phyloP scores from a whole-genome alignment of 495 filamentous ascomycete genomes.

The Rhizodiscina lignyota region DNA sequence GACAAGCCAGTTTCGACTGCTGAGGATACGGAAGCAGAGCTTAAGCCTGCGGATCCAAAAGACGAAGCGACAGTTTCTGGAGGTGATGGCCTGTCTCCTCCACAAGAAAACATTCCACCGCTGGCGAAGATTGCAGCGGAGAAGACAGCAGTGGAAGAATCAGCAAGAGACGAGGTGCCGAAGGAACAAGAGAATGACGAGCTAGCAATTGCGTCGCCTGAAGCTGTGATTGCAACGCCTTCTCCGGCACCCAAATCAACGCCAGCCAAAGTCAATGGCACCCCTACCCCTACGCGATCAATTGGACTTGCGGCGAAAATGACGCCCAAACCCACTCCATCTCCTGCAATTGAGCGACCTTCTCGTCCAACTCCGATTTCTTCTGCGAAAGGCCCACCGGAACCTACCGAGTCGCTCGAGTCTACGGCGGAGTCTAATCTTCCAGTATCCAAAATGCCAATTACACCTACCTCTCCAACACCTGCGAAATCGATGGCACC shows the following conservation, averaged over 20 bases:
- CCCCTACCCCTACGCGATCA: too few species aligned
- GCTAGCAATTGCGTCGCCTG: neutral
- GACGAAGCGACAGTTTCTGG: slow-evolving; percentile 20
- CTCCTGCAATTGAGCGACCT: too few species aligned
- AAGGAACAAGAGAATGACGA: neutral
- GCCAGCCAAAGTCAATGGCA: too few species aligned
- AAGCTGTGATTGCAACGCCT: neutral
- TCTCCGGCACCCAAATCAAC: neutral
- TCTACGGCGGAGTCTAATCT: too few species aligned
- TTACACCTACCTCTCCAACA: neutral
- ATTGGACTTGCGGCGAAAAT: too few species aligned
- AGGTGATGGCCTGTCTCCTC: slow-evolving; percentile 17
- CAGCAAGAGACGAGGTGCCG: neutral
- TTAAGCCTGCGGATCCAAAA: slow-evolving; percentile 22
- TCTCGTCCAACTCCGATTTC: too few species aligned
- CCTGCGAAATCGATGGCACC: too few species aligned
- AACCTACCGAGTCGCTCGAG: too few species aligned
- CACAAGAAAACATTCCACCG: slow-evolving; percentile 7
- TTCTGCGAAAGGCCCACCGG: too few species aligned
- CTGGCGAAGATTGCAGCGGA: neutral
- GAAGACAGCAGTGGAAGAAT: neutral
- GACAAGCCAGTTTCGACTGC: slow-evolving; percentile 23
- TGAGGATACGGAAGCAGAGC: slow-evolving; percentile 16
- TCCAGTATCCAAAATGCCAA: too few species aligned
- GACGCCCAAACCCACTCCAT: too few species aligned